phyloP scores from a whole-genome alignment of 1,284 basidiomycete genomes.

The Lentinus polychrous region DNA sequence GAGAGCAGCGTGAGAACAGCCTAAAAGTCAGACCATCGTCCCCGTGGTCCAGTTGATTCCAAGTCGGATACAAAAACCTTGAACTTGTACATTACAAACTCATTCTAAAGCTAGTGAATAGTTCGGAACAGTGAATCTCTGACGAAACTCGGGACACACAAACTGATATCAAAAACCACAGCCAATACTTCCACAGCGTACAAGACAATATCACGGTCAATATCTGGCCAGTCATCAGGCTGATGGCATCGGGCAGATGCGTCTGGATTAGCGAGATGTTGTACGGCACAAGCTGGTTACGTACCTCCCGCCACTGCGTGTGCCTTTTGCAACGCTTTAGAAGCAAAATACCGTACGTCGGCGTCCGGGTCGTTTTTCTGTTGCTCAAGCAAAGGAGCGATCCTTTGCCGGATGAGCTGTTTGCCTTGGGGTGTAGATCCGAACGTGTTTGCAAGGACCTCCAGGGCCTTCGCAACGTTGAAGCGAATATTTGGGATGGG shows the following conservation, averaged over 20 bases:
- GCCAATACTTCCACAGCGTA: not conserved
- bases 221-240: not conserved
- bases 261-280: not conserved
- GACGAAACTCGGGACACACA: not conserved
- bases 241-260: not conserved
- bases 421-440: conserved; percentile 64
- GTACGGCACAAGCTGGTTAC: conserved; percentile 4
- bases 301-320: conserved; percentile 19
- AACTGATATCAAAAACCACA: not conserved
- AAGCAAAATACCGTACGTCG: conserved; percentile 88
- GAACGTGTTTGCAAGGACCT: conserved; percentile 77
- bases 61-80: not conserved
- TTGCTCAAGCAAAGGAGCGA: conserved; percentile 81
- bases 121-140: not conserved
- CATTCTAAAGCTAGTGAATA: not conserved
- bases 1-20: not conserved
- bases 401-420: conserved; percentile 66
- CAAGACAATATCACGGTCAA: not conserved
- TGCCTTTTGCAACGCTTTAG: conserved; percentile 62
- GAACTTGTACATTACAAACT: not conserved
- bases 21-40: not conserved
- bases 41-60: not conserved
- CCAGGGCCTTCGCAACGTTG: conserved; percentile 94
- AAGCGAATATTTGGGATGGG: conserved; percentile 99
- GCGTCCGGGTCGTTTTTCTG: conserved; percentile 90